phyloP scores from a whole-genome alignment of 202 grass and related monocot genomes.

The Schoenoplectus triqueter region DNA sequence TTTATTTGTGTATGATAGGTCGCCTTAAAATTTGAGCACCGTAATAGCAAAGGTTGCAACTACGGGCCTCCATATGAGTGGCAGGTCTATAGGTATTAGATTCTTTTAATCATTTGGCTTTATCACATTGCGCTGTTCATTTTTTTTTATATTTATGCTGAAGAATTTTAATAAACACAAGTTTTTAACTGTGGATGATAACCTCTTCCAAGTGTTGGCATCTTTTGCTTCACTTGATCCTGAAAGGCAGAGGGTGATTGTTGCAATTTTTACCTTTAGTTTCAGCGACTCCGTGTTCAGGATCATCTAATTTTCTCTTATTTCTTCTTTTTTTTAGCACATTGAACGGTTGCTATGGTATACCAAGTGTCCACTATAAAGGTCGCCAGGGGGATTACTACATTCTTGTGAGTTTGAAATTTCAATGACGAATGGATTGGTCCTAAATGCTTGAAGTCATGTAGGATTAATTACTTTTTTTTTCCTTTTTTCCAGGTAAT shows the following conservation, averaged over 20 bases:
- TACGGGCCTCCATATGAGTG: constrained; percentile 99
- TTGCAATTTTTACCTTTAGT: neutral
- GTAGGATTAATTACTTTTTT: neutral
- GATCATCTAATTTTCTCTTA: constrained; percentile 34
- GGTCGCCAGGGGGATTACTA: constrained; percentile 96
- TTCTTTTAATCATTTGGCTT: constrained; percentile 38
- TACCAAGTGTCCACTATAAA: constrained; percentile 95
- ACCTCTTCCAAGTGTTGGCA: neutral
- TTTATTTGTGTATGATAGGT: constrained; percentile 53
- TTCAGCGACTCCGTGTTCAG: neutral
- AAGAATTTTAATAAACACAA: constrained; percentile 4
- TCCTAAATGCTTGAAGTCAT: constrained; percentile 13
- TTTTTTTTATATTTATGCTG: neutral
- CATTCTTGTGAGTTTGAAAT: constrained; percentile 65
- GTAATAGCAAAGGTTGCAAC: constrained; percentile 96
- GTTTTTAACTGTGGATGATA: neutral
- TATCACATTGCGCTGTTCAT: neutral
- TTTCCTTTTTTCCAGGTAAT: constrained; percentile 72
- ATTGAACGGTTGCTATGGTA: constrained; percentile 89
- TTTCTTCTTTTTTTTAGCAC: constrained; percentile 61
- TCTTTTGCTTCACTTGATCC: neutral
- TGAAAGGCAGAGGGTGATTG: neutral
- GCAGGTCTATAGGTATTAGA: constrained; percentile 91
- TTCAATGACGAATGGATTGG: constrained; percentile 9
- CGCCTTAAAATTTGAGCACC: constrained; percentile 98